Evolutionary conservation across 495 filamentous ascomycete species (phyloP).

Genomic region (Penicillium daleae): DNA sequence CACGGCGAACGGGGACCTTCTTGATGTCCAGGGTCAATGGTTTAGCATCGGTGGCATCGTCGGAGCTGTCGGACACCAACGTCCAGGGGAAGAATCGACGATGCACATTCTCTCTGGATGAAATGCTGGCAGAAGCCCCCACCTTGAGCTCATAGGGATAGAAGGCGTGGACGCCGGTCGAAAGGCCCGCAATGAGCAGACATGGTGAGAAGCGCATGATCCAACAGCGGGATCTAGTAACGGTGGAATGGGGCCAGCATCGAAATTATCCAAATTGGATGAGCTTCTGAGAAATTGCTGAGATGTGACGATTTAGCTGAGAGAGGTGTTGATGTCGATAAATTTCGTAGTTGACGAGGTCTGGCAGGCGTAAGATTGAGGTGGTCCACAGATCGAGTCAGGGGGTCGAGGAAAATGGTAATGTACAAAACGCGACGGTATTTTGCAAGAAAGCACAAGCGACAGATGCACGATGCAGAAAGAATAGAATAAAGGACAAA

Average conservation of each 20-base stretch:
- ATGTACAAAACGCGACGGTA: slow-evolving; percentile 11
- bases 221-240: slow-evolving; percentile 30
- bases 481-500: slow-evolving; percentile 1
- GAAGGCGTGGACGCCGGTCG: slow-evolving; percentile 38
- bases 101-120: slow-evolving; percentile 14
- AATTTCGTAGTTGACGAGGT: not conserved
- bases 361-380: not conserved
- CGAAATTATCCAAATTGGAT: slow-evolving; percentile 4
- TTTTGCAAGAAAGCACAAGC: slow-evolving; percentile 12
- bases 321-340: not conserved
- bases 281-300: not conserved
- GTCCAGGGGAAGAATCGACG: slow-evolving; percentile 45
- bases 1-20: slow-evolving; percentile 40
- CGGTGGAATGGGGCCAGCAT: slow-evolving; percentile 21
- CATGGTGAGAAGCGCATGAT: slow-evolving; percentile 45
- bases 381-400: not conserved
- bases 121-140: slow-evolving; percentile 7
- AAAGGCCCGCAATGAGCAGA: slow-evolving; percentile 33
- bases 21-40: slow-evolving; percentile 37
- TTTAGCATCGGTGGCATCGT: slow-evolving; percentile 20
- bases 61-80: slow-evolving; percentile 14
- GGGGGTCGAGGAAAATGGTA: slow-evolving; percentile 4
- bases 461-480: slow-evolving; percentile 15
- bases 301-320: not conserved
- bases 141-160: slow-evolving; percentile 38